Conservation (phyloP, 106 monocot genomes). For the Dendrobium officinale region DNA sequence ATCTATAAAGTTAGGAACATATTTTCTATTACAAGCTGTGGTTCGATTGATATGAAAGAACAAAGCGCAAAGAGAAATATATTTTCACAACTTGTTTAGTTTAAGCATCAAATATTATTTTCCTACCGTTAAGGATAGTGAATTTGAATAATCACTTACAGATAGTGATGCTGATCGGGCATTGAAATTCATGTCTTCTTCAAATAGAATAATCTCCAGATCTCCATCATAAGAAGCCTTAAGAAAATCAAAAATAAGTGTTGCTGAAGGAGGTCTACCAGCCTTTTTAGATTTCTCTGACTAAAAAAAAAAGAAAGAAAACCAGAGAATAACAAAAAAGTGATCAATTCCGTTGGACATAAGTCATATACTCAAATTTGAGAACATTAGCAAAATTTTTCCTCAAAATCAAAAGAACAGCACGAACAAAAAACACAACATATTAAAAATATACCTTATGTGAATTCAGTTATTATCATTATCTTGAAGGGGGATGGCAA, state of each 20-base stretch:
- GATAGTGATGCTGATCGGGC: conserved; percentile 61
- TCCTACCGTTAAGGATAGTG: not conserved
- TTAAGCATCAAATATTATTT: not conserved
- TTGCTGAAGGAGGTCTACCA: conserved; percentile 56
- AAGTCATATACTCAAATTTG: too few relatives aligned
- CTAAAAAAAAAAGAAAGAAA: conserved; percentile 25
- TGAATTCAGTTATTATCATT: too few relatives aligned
- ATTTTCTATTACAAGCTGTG: not conserved
- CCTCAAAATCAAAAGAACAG: too few relatives aligned
- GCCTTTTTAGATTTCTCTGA: conserved; percentile 79
- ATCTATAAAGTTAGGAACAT: not conserved
- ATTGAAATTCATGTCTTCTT: conserved; percentile 96
- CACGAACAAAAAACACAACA: too few relatives aligned
- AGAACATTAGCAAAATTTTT: too few relatives aligned
- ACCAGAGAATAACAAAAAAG: not conserved
- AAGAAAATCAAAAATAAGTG: conserved; percentile 57
- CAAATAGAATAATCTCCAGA: conserved; percentile 60
- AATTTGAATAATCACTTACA: conserved; percentile 27
- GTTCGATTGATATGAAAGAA: too few relatives aligned
- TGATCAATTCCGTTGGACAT: too few relatives aligned
- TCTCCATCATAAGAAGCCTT: conserved; percentile 47
- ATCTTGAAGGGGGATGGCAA: too few relatives aligned
- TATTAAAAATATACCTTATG: too few relatives aligned
- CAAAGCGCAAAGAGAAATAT: not conserved
- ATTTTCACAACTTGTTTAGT: not conserved